Evolutionary conservation across 495 filamentous ascomycete species (phyloP).

Genomic region (Xylaria acuta): DNA sequence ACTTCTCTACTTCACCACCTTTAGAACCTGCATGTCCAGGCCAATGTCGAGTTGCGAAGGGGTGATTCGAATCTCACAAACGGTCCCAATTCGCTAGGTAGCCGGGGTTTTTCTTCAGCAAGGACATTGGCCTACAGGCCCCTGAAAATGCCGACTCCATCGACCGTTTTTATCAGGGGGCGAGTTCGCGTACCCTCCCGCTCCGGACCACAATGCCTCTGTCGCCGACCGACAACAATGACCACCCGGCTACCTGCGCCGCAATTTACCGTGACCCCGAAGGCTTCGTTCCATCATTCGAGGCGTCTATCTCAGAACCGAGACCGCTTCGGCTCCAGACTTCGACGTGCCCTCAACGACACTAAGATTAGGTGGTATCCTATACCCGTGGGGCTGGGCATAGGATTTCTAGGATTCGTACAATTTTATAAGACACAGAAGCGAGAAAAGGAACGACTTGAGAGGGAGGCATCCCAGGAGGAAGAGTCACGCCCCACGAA

Average conservation of each 20-base stretch:
- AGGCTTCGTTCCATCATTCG: slow-evolving; percentile 31
- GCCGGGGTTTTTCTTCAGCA: not conserved
- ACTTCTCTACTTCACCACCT: not conserved
- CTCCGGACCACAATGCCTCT: slow-evolving; percentile 30
- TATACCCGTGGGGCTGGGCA: slow-evolving; percentile 90
- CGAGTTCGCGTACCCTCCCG: slow-evolving; percentile 20
- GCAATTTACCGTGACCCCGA: slow-evolving; percentile 27
- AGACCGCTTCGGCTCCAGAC: slow-evolving; percentile 48
- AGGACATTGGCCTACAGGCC: not conserved
- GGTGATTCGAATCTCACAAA: slow-evolving; percentile 2
- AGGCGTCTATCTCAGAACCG: slow-evolving; percentile 46
- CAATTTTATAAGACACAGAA: slow-evolving; percentile 81
- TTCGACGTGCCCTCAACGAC: slow-evolving; percentile 54
- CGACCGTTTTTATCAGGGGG: slow-evolving; percentile 13
- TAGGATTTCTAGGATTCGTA: slow-evolving; percentile 81
- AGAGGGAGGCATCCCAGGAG: slow-evolving; percentile 53
- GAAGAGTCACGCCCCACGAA: slow-evolving; percentile 61
- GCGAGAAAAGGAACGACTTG: slow-evolving; percentile 61
- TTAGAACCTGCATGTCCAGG: not conserved
- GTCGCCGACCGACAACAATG: slow-evolving; percentile 25
- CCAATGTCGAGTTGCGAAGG: not conserved
- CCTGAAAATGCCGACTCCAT: slow-evolving; percentile 17
- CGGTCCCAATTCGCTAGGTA: slow-evolving; percentile 11
- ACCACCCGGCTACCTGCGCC: slow-evolving; percentile 29
- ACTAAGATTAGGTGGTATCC: slow-evolving; percentile 93